phyloP scores from a whole-genome alignment of 1,284 basidiomycete species.

The Ceratobasidium sp. region DNA sequence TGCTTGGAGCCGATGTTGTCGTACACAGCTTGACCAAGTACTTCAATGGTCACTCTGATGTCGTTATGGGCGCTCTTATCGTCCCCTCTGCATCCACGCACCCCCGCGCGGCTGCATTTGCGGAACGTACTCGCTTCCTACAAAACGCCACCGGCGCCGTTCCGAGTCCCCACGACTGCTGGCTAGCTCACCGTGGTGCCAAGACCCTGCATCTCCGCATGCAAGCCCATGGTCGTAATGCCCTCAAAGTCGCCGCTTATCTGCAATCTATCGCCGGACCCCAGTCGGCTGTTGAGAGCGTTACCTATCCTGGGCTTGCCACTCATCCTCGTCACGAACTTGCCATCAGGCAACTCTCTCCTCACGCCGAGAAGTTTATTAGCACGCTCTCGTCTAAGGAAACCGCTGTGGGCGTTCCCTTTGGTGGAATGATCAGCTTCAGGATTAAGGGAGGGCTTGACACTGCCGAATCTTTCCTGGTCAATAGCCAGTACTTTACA shows the following conservation, averaged over 20 bases:
- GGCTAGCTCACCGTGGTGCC: constrained; percentile 87
- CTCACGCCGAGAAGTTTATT: constrained; percentile 62
- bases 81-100: constrained; percentile 62
- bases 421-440: constrained; percentile 57
- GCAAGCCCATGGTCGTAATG: constrained; percentile 85
- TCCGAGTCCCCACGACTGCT: constrained; percentile 86
- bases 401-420: constrained; percentile 42
- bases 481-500: constrained; percentile 71
- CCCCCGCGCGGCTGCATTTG: constrained; percentile 50
- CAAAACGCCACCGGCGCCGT: constrained; percentile 91
- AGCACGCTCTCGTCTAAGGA: constrained; percentile 23
- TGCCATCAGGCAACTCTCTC: constrained; percentile 54
- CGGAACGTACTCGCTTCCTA: constrained; percentile 75
- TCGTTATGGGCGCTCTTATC: constrained; percentile 83
- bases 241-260: constrained; percentile 73
- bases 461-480: constrained; percentile 74
- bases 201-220: constrained; percentile 91
- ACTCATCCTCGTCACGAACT: constrained; percentile 34
- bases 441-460: constrained; percentile 61
- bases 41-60: constrained; percentile 91
- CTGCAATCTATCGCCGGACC: constrained; percentile 59
- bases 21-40: constrained; percentile 86
- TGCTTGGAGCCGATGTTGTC: constrained; percentile 83
- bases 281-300: constrained; percentile 49
- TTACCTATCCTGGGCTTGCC: constrained; percentile 64